A percentile compares a stretch with the other conserved stretches of the same genome.
phyloP scores from a whole-genome alignment of 2,329 filamentous ascomycete genomes.

The Mariannaea elegans region DNA sequence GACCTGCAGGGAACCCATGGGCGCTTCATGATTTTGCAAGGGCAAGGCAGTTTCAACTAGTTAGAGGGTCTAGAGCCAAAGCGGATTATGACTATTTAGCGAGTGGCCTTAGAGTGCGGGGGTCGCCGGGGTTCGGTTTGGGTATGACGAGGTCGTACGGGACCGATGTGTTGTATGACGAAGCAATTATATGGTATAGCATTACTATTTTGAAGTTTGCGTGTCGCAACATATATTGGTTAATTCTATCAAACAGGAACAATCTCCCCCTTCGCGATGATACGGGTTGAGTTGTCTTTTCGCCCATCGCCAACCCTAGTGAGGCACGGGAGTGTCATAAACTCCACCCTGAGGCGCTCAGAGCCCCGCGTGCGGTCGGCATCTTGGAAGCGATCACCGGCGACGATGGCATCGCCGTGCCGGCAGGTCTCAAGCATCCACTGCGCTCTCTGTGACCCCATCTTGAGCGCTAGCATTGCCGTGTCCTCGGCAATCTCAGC shows the following conservation, averaged over 20 bases:
- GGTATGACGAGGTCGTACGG: too few relatives aligned
- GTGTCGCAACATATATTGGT: too few relatives aligned
- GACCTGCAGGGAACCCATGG: too few relatives aligned
- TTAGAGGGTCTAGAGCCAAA: too few relatives aligned
- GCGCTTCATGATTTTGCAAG: too few relatives aligned
- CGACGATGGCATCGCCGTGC: neutral
- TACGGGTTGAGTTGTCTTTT: neutral
- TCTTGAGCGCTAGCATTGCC: neutral
- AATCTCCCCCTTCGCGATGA: neutral
- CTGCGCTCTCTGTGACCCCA: conserved; percentile 13
- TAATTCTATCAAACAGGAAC: neutral
- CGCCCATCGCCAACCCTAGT: neutral
- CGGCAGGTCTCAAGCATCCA: neutral
- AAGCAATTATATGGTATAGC: too few relatives aligned
- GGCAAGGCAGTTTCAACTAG: too few relatives aligned
- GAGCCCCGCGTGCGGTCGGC: neutral
- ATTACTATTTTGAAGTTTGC: too few relatives aligned
- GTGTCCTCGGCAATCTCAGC: neutral
- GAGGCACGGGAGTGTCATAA: neutral
- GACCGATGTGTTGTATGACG: too few relatives aligned
- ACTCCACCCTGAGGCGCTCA: neutral
- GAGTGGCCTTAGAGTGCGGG: too few relatives aligned
- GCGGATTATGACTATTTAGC: too few relatives aligned
- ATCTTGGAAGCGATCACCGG: neutral
- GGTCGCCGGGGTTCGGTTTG: too few relatives aligned